Conservation (phyloP, 192 early-diverging fungal genomes). For the Dissophora ornata region DNA sequence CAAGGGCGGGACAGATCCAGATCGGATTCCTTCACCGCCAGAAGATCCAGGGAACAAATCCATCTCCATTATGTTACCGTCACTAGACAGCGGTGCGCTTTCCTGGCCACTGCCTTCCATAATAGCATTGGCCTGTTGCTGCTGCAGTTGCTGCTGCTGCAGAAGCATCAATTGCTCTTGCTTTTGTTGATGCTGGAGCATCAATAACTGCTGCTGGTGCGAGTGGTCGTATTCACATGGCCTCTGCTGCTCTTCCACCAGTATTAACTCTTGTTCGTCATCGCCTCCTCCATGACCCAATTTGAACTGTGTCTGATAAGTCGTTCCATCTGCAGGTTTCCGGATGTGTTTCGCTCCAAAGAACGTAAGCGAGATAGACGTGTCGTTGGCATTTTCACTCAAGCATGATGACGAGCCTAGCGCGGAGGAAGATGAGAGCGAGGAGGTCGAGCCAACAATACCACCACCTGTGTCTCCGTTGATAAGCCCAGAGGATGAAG, state of each 20-base stretch:
- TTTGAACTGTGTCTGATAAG: conserved; percentile 43
- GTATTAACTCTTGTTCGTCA: conserved; percentile 34
- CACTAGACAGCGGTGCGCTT: neutral
- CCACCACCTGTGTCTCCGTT: conserved; percentile 21
- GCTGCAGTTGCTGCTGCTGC: conserved; percentile 17
- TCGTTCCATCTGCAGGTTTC: conserved; percentile 34
- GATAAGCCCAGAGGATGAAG: conserved; percentile 6
- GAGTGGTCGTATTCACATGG: conserved; percentile 41
- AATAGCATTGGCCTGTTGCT: conserved; percentile 10
- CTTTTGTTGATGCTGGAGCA: conserved; percentile 32
- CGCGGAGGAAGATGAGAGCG: conserved; percentile 1
- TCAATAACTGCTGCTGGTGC: conserved; percentile 34
- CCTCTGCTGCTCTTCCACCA: conserved; percentile 32
- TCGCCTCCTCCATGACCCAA: conserved; percentile 48
- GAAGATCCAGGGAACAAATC: conserved; percentile 12
- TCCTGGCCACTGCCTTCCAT: neutral
- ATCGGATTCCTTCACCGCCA: neutral
- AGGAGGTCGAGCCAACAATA: conserved; percentile 7
- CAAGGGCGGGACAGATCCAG: conserved; percentile 30
- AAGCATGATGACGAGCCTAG: neutral
- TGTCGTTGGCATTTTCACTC: conserved; percentile 37
- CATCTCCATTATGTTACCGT: conserved; percentile 15
- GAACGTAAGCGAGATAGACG: conserved; percentile 42
- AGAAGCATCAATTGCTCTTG: conserved; percentile 28
- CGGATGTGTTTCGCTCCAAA: conserved; percentile 52